Evolutionary conservation across 208 protist genomes (phyloP).

Genomic region (Naegleria fowleri): DNA sequence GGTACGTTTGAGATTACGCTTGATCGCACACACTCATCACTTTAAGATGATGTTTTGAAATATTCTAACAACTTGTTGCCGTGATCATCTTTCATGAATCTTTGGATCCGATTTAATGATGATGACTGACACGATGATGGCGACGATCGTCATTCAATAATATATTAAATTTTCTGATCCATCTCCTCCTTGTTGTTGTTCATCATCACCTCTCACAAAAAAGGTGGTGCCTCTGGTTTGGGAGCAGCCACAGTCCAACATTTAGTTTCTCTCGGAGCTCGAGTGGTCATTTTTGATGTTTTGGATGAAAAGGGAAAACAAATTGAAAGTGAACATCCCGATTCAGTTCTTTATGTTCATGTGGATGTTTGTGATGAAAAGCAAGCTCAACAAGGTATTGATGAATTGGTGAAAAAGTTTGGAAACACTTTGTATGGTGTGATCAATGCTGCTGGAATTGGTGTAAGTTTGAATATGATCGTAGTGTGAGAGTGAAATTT

Average conservation of each 20-base stretch:
- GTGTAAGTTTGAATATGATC: background rate
- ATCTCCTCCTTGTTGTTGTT: no score
- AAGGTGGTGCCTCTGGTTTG: conserved; percentile 10
- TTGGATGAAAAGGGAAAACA: background rate
- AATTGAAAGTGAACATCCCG: background rate
- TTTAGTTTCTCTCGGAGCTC: background rate
- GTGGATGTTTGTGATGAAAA: background rate
- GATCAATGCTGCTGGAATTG: conserved; percentile 9
- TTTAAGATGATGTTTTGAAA: no score
- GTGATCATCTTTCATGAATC: no score
- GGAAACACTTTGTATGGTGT: background rate
- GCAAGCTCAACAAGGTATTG: background rate
- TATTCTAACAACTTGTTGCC: no score
- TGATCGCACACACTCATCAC: no score
- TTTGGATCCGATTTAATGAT: background rate
- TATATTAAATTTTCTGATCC: no score
- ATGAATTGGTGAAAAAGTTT: background rate
- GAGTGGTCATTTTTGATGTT: conserved; percentile 16
- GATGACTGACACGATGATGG: no score
- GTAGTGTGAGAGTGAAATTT: background rate
- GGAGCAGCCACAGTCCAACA: background rate
- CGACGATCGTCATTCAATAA: no score
- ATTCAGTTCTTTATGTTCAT: background rate
- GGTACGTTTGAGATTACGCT: no score
- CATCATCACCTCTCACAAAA: no score